Percentiles rank a stretch among this genome's conserved stretches.
phyloP scores from a whole-genome alignment of 2,329 filamentous ascomycete species.

The Colletotrichum sp. region DNA sequence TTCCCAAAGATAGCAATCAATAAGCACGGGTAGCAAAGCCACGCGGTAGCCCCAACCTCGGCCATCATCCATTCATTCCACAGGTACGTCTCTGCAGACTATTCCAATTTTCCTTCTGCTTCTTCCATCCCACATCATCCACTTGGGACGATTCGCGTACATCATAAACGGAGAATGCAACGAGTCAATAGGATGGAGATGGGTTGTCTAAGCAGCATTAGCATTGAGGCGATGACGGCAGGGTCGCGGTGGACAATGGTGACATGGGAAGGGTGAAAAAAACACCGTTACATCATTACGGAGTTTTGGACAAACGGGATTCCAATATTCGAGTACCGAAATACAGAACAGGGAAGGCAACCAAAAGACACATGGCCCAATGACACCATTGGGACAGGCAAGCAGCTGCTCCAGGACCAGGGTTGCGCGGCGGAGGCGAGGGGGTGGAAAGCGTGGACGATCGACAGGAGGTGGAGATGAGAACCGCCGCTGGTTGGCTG shows the following conservation, averaged over 20 bases:
- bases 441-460: neutral
- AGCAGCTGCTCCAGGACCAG: neutral
- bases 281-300: slow-evolving; percentile 2
- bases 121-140: neutral
- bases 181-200: neutral
- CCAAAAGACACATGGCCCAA: neutral
- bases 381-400: slow-evolving; percentile 1
- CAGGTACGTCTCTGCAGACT: neutral
- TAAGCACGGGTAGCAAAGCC: neutral
- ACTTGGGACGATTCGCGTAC: neutral
- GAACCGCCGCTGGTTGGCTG: neutral
- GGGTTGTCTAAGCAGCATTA: neutral
- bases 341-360: neutral
- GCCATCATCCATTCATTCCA: neutral
- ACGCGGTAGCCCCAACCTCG: neutral
- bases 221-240: neutral
- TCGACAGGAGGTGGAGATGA: slow-evolving; percentile 18
- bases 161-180: neutral
- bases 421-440: slow-evolving; percentile 8
- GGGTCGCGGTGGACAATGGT: neutral
- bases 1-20: neutral
- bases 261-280: neutral
- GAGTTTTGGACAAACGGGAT: neutral
- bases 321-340: neutral
- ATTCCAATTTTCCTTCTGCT: neutral